Evolutionary conservation across 2,329 filamentous ascomycete species (phyloP), one percentile per base, ranked within the genome.

Genomic region (Thielaviopsis populi): DNA sequence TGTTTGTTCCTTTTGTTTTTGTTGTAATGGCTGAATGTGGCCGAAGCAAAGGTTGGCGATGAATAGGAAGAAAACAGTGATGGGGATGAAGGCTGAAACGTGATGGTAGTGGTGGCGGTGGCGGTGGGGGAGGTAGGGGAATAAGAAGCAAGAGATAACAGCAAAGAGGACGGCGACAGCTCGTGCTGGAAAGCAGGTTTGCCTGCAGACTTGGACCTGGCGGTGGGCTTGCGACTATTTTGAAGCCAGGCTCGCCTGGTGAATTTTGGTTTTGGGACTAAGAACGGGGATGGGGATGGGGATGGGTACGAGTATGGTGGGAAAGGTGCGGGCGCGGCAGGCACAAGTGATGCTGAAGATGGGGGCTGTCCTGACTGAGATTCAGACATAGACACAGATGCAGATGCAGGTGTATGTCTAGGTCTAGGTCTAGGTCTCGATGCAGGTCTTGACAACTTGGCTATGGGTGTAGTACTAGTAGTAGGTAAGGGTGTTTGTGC

Each of bases 71-170:
- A 65, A 27, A 61, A 54, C 41, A 33, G 53, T 19, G 59, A 62
- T 37, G 59, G 63, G 15, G 59, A 64, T 15, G 62, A 60, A 24
- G 62, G 58, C 37, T 54, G 40, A 27, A 43, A 48, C 27, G 59
- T 30, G 15, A 43, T 17, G n/a, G 59, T 61, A 10, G 59, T 37
- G 22, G 59, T 33, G 27, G 41, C 48, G 46, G 63, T 56, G 58
- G 41, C 48, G 46, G 63, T 56, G 58, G 50, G 50, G 59, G 63
- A 62, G 19, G 40, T 13, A 10, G 40, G 59, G n/a, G 63, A 62
- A 46, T 46, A 61, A 40, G 56, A 59, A 41, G 37, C 24, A 59
- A 41, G 56, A 50, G 59, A 62, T 37, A 61, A 42, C 41, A 42
- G 42, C 6, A 53, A 62, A 37, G 56, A 37, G 27, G 62, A 48